Evolutionary conservation across 768 basidiomycete species (phyloP).

Genomic region (Leucosporidium scottii): DNA sequence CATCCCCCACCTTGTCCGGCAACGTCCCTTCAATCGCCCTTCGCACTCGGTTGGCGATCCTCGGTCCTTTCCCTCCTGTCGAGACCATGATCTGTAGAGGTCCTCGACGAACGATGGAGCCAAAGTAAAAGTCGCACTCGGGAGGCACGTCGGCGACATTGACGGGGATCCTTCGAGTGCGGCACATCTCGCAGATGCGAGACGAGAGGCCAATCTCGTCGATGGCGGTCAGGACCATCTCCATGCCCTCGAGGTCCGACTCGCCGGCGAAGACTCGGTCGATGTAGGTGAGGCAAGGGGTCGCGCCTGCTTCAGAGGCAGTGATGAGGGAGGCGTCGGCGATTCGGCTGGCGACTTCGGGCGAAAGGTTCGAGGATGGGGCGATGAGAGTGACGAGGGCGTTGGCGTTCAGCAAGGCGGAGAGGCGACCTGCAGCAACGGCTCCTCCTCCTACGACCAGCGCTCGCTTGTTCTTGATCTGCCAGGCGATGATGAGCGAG

Average conservation of each 20-base stretch:
- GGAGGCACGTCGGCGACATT: constrained; percentile 96
- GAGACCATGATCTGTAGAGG: constrained; percentile 93
- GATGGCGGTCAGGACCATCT: constrained; percentile 47
- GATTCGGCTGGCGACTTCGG: constrained; percentile 41
- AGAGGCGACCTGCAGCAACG: constrained; percentile 79
- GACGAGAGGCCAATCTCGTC: constrained; percentile 60
- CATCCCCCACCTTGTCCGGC: constrained; percentile 63
- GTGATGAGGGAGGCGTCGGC: background rate
- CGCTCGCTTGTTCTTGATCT: constrained; percentile 72
- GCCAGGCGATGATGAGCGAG: constrained; percentile 78
- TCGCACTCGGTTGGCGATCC: constrained; percentile 77
- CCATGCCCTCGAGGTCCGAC: constrained; percentile 59
- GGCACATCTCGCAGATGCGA: constrained; percentile 62
- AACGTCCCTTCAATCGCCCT: constrained; percentile 60
- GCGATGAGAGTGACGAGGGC: constrained; percentile 61
- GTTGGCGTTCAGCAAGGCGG: constrained; percentile 71
- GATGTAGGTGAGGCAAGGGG: constrained; percentile 49
- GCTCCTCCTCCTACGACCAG: constrained; percentile 91
- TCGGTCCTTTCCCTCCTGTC: constrained; percentile 86
- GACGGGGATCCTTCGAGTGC: constrained; percentile 66
- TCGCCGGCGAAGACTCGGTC: constrained; percentile 60
- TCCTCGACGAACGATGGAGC: constrained; percentile 80
- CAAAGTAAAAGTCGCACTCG: constrained; percentile 97
- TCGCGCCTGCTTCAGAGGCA: background rate
- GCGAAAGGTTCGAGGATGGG: constrained; percentile 60